Conservation (phyloP, 805 yeast genomes). For the Clavispora carvajalis region DNA sequence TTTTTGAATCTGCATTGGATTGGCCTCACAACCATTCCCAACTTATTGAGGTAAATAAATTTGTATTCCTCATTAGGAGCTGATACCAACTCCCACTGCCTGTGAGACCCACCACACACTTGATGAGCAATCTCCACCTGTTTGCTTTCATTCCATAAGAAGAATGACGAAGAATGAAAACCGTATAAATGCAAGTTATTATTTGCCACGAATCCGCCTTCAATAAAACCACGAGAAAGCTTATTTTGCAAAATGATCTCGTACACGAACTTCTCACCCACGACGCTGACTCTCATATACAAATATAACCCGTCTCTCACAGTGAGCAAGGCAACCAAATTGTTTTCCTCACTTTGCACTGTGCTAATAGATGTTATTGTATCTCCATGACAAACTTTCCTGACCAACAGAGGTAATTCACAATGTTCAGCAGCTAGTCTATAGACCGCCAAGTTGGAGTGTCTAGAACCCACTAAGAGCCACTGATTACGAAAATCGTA, state of each 20-base stretch:
- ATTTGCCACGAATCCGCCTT: conserved; percentile 53
- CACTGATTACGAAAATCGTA: conserved; percentile 33
- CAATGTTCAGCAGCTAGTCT: conserved; percentile 20
- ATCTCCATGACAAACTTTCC: conserved; percentile 57
- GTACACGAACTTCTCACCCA: conserved; percentile 15
- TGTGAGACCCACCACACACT: conserved; percentile 86
- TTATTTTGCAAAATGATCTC: conserved; percentile 51
- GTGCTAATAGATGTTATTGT: conserved; percentile 54
- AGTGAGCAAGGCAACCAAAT: conserved; percentile 39
- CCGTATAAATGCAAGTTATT: conserved; percentile 64
- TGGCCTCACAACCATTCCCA: conserved; percentile 38
- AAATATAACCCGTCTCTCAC: conserved; percentile 65
- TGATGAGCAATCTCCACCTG: conserved; percentile 67
- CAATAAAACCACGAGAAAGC: conserved; percentile 71
- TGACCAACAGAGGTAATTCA: conserved; percentile 23
- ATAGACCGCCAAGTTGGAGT: conserved; percentile 53
- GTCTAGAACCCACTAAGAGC: conserved; percentile 66
- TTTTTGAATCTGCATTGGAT: conserved; percentile 17
- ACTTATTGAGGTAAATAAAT: conserved; percentile 54
- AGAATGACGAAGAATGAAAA: conserved; percentile 73
- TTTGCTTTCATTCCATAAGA: conserved; percentile 74
- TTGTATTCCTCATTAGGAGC: conserved; percentile 16
- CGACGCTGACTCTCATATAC: conserved; percentile 16
- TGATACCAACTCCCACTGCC: conserved; percentile 63
- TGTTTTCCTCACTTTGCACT: conserved; percentile 21